Evolutionary conservation across 2,329 filamentous ascomycete genomes (phyloP), one percentile per base, ranked within the genome.

Genomic region (Hortaea sp.): DNA sequence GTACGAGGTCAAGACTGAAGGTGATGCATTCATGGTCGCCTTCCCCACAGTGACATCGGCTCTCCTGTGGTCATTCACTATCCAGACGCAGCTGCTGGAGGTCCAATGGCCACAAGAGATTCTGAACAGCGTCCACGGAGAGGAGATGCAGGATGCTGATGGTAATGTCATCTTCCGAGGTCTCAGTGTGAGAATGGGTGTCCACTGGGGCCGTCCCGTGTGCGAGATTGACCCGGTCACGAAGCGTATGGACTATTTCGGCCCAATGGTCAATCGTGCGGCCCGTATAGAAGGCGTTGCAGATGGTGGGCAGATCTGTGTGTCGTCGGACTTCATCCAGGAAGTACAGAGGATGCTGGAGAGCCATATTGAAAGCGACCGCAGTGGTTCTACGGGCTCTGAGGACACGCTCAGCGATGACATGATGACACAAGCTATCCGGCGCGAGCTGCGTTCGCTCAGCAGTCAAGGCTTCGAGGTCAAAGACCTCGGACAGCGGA

Each of bases 1-100:
- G 1, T 98, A 95, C 62, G 92, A 98, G 69, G 92, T 98, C 66
- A 98, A 98, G 75, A 98, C 92, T 12, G 92, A 98, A 86, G 92
- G 92, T 56, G 92, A 98, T 68, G 92, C 92, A 6, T 98, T 98
- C 61, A 97, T 98, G 89, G 92, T 98, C 30, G 94, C 90, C 7
- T 98, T 98, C 67, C 87, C 89, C 1, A 97, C 92, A 0, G 88
- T 92, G 2, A 97, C 92, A 1, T 92, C 89, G 6, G 92, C 92
- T 5, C 70, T 98, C 42, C 75, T 98, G 6, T 98, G 92, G 92
- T 94, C 85, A 57, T 98, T 98, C 68, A 87, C 88, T 20, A 89
- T 95, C 29, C 92, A 98, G 65, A 83, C 82, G 54, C 78, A 84
- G 59, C 78, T 98, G 4, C 77, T 98, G 1, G 86, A 95, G 54